phyloP scores from a whole-genome alignment of 225 moss, liverwort and hornwort species.

The Straminergon stramineum region DNA sequence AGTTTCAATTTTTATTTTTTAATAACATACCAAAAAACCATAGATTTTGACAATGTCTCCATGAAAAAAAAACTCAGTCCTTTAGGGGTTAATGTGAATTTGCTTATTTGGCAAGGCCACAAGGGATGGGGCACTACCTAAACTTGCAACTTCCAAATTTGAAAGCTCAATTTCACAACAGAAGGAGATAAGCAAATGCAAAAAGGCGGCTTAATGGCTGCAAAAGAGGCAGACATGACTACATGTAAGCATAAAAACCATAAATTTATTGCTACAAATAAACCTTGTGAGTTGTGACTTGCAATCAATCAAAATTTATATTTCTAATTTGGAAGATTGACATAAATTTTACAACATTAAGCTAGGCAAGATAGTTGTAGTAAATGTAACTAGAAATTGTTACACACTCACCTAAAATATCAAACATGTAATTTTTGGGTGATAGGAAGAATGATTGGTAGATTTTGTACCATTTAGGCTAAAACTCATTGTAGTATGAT shows the following conservation, averaged over 20 bases:
- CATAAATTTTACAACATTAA: background rate
- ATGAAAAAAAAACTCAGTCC: too few species aligned
- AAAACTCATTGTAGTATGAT: background rate
- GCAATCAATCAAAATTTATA: background rate
- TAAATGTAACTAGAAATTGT: background rate
- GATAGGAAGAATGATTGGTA: background rate
- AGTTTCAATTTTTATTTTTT: too few species aligned
- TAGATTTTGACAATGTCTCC: too few species aligned
- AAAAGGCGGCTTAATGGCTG: too few species aligned
- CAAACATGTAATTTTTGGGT: background rate
- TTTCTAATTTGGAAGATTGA: background rate
- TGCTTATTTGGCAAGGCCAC: rapidly evolving
- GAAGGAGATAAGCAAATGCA: too few species aligned
- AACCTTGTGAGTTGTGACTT: background rate
- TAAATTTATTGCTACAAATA: background rate
- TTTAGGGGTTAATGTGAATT: background rate
- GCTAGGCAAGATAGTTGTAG: background rate
- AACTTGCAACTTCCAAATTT: background rate
- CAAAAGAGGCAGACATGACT: background rate
- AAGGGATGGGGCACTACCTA: background rate
- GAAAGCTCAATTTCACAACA: background rate
- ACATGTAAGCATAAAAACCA: too few species aligned
- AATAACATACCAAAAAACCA: too few species aligned
- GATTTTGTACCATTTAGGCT: background rate
- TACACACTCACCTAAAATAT: background rate